Evolutionary conservation across 768 basidiomycete species (phyloP), one percentile per base, ranked within the genome.

Genomic region (Gloeophyllum trabeum): DNA sequence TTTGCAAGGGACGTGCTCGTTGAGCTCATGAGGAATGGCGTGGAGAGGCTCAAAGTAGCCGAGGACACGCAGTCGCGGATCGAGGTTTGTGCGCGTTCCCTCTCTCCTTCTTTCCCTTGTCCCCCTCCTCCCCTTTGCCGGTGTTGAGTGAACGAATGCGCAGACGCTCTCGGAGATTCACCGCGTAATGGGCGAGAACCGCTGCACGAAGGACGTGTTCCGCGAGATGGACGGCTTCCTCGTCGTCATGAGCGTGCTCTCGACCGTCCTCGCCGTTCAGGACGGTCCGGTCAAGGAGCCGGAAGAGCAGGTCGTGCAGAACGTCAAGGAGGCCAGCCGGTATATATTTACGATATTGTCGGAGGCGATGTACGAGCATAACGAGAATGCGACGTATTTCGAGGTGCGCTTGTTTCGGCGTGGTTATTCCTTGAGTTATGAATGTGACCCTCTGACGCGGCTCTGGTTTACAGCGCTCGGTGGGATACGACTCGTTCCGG

Each of bases 211-310:
- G 56, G 78, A 81, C 43, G 76, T 80, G 16, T 90, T 91, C 57
- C 69, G 88, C 4, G 83, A 88, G 52, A 64, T 82, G 52, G 88
- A 90, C 46, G 88, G 88, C 1, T 89, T 88, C 54, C 63, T 89
- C 16, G 71, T 76, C 6, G 62, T 88, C 24, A 76, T 88, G 61
- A 83, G 75, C 50, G 69, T 82, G 23, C 64, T 91, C 3, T 81
- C 84, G 1, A 75, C 74, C 0, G 58, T 82, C 0, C 57, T 69
- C 41, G 61, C 64, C 20, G 46, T 56, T 24, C 48, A 57, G 24
- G 49, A 57, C 16, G 53, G 46, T 6, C 51, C 57, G 3, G 56
- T 62, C 2, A 53, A 60, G 4, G 62, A 62, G 38, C 61, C 61
- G 6, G 28, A 32, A 32, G 28, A 57, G 24, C 49, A 57, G 18